phyloP scores from a whole-genome alignment of 129 eudicot species.

The Mikania micrantha region DNA sequence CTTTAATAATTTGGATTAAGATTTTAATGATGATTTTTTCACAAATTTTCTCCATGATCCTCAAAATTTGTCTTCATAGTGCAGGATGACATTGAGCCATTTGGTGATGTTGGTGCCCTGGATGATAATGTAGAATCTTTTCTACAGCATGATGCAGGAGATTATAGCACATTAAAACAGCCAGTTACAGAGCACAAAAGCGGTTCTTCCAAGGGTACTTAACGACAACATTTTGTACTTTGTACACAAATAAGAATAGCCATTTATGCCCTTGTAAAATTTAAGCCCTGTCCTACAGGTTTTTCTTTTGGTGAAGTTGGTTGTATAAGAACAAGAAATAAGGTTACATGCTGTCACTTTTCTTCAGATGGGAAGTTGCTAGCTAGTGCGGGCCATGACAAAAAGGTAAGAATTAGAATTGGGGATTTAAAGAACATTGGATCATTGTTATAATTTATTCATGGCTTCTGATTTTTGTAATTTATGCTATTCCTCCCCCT shows the following conservation, averaged over 20 bases:
- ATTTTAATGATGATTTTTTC: not conserved
- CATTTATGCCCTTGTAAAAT: not conserved
- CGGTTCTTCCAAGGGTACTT: conserved; percentile 70
- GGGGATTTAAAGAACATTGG: not conserved
- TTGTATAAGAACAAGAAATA: conserved; percentile 83
- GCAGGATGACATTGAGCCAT: conserved; percentile 91
- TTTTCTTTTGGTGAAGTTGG: conserved; percentile 90
- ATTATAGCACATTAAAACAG: conserved; percentile 80
- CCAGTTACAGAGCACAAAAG: conserved; percentile 66
- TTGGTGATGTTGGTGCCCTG: conserved; percentile 73
- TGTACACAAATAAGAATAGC: not conserved
- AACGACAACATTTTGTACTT: not conserved
- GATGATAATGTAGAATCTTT: conserved; percentile 95
- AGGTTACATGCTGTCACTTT: conserved; percentile 94
- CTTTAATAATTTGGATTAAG: not conserved
- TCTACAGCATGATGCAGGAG: conserved; percentile 83
- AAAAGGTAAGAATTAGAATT: conserved; percentile 44
- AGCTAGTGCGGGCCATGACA: conserved; percentile 98
- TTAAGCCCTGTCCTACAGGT: conserved; percentile 29
- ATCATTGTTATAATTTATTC: not conserved
- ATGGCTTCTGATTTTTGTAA: too few relatives aligned
- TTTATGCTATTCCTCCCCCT: not conserved
- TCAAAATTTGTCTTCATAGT: conserved; percentile 19
- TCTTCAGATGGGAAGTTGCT: conserved; percentile 95
- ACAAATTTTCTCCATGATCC: conserved; percentile 11